Conservation (phyloP, 192 early-diverging fungal genomes). For the Coemansia sp. region DNA sequence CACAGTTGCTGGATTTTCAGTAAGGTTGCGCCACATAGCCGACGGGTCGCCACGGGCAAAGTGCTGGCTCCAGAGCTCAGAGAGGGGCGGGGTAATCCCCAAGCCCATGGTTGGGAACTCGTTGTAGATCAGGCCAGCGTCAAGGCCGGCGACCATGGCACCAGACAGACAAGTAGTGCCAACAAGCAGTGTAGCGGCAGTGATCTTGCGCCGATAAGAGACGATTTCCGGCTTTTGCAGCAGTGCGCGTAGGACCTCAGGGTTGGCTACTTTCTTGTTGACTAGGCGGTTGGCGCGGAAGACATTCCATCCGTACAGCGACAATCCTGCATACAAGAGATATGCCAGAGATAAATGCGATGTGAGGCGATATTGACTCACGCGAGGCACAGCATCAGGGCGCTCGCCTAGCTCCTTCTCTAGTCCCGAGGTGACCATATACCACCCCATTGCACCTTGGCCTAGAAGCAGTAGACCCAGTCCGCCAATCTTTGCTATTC, state of each 20-base stretch:
- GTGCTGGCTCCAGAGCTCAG: constrained; percentile 60
- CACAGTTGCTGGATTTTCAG: constrained; percentile 93
- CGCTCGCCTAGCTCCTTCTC: constrained; percentile 76
- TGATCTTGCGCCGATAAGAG: constrained; percentile 53
- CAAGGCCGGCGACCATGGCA: constrained; percentile 94
- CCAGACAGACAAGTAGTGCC: constrained; percentile 89
- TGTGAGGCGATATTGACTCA: constrained; percentile 92
- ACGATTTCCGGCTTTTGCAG: constrained; percentile 64
- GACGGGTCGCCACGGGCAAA: constrained; percentile 37
- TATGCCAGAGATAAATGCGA: constrained; percentile 91
- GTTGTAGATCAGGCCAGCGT: constrained; percentile 97
- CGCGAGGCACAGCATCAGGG: constrained; percentile 82
- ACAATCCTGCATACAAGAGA: constrained; percentile 78
- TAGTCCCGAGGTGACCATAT: constrained; percentile 96
- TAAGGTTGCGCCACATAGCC: constrained; percentile 79
- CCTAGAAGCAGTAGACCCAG: constrained; percentile 71
- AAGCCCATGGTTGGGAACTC: constrained; percentile 96
- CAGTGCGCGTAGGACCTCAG: constrained; percentile 64
- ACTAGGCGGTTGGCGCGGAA: constrained; percentile 70
- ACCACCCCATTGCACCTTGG: constrained; percentile 96
- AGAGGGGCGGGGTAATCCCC: constrained; percentile 73
- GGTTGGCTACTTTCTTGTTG: constrained; percentile 55
- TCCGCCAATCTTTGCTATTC: constrained; percentile 62
- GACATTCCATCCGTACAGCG: constrained; percentile 80
- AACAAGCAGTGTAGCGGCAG: constrained; percentile 60